Conservation (phyloP, 306 rosid species). For the Dryas alaskensis region DNA sequence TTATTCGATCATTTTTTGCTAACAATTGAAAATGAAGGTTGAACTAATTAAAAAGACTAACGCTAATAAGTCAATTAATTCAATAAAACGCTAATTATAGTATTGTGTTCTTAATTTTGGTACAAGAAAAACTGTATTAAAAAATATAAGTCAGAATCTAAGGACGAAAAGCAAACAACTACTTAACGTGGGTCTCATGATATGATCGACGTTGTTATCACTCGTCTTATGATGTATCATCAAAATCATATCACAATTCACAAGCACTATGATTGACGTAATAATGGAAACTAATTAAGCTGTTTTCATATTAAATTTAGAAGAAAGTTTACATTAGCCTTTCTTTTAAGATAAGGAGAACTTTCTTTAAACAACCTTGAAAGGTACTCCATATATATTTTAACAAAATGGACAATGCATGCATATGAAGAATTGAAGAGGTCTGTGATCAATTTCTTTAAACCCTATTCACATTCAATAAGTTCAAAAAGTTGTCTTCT, state of each 20-base stretch:
- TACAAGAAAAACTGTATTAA: too few relatives aligned
- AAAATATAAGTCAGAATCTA: too few relatives aligned
- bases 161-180: neutral
- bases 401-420: neutral
- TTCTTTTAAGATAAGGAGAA: neutral
- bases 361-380: neutral
- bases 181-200: conserved; percentile 8
- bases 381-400: neutral
- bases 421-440: too few relatives aligned
- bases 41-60: neutral
- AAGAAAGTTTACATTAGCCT: neutral
- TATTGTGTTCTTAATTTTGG: neutral
- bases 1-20: neutral
- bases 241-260: neutral
- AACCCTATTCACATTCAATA: too few relatives aligned
- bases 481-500: neutral
- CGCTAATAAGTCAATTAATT: neutral
- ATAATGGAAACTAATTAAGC: neutral
- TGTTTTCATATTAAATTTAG: neutral
- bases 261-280: neutral
- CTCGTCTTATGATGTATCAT: neutral
- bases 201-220: neutral
- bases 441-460: too few relatives aligned
- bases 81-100: neutral
- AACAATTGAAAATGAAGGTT: neutral